Evolutionary conservation across 2,329 filamentous ascomycete genomes (phyloP).

Genomic region (Coniochaeta prunicola): DNA sequence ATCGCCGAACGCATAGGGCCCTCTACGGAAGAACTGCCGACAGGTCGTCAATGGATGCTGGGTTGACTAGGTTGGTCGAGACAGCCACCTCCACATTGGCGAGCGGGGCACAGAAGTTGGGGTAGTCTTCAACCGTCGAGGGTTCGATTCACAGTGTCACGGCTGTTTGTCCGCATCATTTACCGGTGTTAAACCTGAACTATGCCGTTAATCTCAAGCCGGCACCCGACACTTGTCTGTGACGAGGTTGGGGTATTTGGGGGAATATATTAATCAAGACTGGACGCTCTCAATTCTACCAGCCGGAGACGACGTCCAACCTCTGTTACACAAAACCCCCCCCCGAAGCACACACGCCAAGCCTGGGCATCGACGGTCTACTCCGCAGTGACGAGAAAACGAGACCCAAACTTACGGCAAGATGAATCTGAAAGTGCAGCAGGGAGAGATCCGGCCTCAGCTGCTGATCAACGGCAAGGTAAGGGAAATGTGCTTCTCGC

Average conservation of each 20-base stretch:
- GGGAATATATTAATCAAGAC: background rate
- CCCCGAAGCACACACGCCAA: background rate
- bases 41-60: background rate
- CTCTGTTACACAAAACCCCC: background rate
- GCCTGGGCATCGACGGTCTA: background rate
- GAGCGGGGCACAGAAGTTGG: background rate
- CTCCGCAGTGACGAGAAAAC: background rate
- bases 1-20: background rate
- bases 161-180: background rate
- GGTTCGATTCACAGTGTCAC: background rate
- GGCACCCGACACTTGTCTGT: background rate
- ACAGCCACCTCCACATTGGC: background rate
- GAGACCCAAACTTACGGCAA: background rate
- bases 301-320: background rate
- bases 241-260: background rate
- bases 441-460: constrained; percentile 19
- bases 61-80: background rate
- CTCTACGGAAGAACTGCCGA: background rate
- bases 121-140: background rate
- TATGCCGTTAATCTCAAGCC: background rate
- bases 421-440: background rate
- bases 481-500: background rate
- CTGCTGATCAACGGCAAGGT: constrained; percentile 46
- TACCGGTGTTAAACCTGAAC: background rate
- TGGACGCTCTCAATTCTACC: background rate